Evolutionary conservation across 495 filamentous ascomycete genomes (phyloP).

Genomic region (Diplogelasinospora grovesii): DNA sequence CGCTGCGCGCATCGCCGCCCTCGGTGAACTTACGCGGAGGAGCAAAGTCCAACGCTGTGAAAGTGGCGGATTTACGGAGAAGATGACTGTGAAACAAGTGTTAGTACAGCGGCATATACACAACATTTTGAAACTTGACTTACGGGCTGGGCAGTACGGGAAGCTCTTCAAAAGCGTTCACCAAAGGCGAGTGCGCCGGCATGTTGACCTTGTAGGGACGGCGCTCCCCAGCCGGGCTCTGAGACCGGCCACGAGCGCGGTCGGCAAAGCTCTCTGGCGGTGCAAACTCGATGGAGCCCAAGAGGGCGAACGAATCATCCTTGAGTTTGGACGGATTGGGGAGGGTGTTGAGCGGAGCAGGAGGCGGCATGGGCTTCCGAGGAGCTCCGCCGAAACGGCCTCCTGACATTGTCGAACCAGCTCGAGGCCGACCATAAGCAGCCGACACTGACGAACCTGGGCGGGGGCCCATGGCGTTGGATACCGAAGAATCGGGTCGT

Average conservation of each 20-base stretch:
- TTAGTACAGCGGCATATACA: constrained; percentile 2
- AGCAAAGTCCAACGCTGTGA: constrained; percentile 90
- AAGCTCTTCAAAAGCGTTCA: constrained; percentile 81
- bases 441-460: constrained; percentile 65
- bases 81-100: constrained; percentile 51
- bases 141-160: constrained; percentile 82
- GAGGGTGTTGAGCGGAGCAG: constrained; percentile 63
- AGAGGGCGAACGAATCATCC: constrained; percentile 70
- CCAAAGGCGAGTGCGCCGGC: constrained; percentile 67
- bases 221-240: constrained; percentile 71
- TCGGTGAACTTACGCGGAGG: constrained; percentile 81
- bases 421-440: constrained; percentile 40
- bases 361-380: constrained; percentile 63
- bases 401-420: constrained; percentile 30
- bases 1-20: constrained; percentile 59
- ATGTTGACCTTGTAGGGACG: constrained; percentile 66
- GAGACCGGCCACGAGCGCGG: constrained; percentile 63
- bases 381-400: constrained; percentile 27
- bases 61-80: constrained; percentile 83
- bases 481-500: constrained; percentile 2
- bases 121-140: constrained; percentile 36
- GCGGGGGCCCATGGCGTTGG: constrained; percentile 35
- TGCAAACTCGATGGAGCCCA: constrained; percentile 74
- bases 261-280: constrained; percentile 66
- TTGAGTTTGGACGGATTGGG: constrained; percentile 82